phyloP scores from a whole-genome alignment of 805 yeast species.

The Yamadazyma sp. region DNA sequence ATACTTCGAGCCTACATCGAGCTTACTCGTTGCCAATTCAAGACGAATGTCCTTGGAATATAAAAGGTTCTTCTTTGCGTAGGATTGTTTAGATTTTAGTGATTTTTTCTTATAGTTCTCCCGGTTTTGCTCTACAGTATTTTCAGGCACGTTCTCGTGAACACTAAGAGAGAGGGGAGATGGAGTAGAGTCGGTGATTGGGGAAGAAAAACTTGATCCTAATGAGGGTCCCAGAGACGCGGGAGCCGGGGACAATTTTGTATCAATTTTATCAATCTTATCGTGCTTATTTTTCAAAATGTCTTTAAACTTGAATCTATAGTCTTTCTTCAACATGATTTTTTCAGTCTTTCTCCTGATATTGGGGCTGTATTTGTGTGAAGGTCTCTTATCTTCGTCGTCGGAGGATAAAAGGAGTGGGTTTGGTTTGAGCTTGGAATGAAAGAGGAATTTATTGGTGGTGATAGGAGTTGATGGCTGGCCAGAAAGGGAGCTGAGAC shows the following conservation, averaged over 20 bases:
- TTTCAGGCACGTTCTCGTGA: conserved; percentile 9
- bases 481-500: conserved; percentile 17
- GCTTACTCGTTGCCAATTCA: conserved; percentile 27
- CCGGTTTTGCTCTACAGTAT: conserved; percentile 10
- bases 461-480: conserved; percentile 2
- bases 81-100: no score
- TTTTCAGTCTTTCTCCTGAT: conserved; percentile 12
- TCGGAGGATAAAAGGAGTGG: conserved; percentile 34
- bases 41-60: conserved; percentile 41
- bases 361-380: conserved; percentile 20
- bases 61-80: conserved; percentile 32
- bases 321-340: conserved; percentile 22
- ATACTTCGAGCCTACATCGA: conserved; percentile 10
- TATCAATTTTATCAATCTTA: background rate
- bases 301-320: conserved; percentile 22
- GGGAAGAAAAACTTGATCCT: conserved; percentile 8
- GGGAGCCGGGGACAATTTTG: conserved; percentile 1
- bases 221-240: background rate
- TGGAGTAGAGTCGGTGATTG: conserved; percentile 20
- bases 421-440: no score
- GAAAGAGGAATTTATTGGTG: no score
- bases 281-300: conserved; percentile 7
- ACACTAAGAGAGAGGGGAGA: conserved; percentile 25
- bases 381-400: conserved; percentile 25
- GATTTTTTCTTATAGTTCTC: conserved; percentile 7